Base-by-base conservation (phyloP, 2,329 filamentous ascomycete genomes). In the Cytospora chrysosperma region DNA sequence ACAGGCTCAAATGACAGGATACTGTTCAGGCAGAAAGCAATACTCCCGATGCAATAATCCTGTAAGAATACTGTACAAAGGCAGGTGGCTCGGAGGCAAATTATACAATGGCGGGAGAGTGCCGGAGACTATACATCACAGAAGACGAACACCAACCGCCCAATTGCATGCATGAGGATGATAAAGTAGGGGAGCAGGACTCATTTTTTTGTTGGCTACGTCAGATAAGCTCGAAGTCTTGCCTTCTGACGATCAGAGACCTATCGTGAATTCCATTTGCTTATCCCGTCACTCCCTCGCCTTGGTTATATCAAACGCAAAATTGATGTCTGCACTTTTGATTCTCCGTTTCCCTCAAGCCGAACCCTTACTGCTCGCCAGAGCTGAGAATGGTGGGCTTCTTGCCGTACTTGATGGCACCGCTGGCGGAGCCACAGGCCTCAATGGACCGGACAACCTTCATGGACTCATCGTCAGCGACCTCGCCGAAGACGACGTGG, bases 401-500 rank as follows among this genome's bases (percentile, higher is more conserved):
- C 75, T 82, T 82, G 73, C 68, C 69, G 77, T 83, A 85, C 73
- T 82, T 80, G 74, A 87, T 77, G 65, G 78, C 75, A 65, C 87
- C 87, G 72, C 75, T 81, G 68, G 77, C 72, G 65, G 79, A 81
- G 71, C 86, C 87, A 61, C 80, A 83, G 60, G 83, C 83, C 82
- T 89, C 87, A 50, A 89, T 74, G 65, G 84, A 79, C 79, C 80
- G 83, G 76, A 89, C 85, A 63, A 88, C 68, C 32, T 77, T 72
- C 75, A 86, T 70, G 63, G 79, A 81, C 52, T 76, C 69, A 1
- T 75, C 65, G 67, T 83, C 81, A 64, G 80, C 79, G 54, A 93
- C 89, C 81, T 91, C 82, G 75, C 91, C 92, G 79, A 93, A 93
- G 75, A 93, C 90, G 78, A 93, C 90, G 84, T 95, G 91, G 77